Conservation (phyloP, 768 basidiomycete species). For the Lentinula detonsa region DNA sequence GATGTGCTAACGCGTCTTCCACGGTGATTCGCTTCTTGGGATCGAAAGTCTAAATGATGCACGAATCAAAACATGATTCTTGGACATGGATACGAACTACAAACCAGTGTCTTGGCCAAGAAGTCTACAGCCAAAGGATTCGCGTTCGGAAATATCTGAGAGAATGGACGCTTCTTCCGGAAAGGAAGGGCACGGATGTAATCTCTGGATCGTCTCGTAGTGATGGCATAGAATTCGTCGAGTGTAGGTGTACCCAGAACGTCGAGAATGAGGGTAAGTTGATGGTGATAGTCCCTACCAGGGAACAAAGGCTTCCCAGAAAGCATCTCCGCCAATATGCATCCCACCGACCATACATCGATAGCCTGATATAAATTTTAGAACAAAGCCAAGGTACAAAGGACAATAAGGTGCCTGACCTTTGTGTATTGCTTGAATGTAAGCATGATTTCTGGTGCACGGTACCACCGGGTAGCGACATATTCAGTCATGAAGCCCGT, state of each 20-base stretch:
- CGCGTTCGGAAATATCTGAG: conserved; percentile 85
- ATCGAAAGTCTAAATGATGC: conserved; percentile 75
- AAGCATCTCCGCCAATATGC: conserved; percentile 95
- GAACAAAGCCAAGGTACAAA: conserved; percentile 1
- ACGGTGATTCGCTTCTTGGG: conserved; percentile 95
- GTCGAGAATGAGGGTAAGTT: conserved; percentile 91
- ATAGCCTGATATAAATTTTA: conserved; percentile 49
- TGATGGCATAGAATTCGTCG: conserved; percentile 98
- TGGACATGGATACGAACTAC: conserved; percentile 11
- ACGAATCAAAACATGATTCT: background rate
- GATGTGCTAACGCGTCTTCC: conserved; percentile 89
- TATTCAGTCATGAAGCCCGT: conserved; percentile 95
- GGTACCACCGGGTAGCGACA: conserved; percentile 98
- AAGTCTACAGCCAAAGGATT: conserved; percentile 68
- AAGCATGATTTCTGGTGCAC: conserved; percentile 99
- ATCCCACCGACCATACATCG: conserved; percentile 84
- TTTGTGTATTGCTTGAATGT: conserved; percentile 99
- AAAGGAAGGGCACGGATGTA: conserved; percentile 95
- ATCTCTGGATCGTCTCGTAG: conserved; percentile 84
- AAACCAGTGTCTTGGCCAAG: conserved; percentile 76
- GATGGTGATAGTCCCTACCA: conserved; percentile 94
- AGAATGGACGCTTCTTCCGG: conserved; percentile 80
- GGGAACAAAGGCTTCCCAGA: conserved; percentile 95
- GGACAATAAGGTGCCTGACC: conserved; percentile 27
- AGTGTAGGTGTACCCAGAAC: conserved; percentile 95